These are phyloP conservation scores for Talaromyces wortmannii DNA, from an alignment of 495 filamentous ascomycete species.

Conservation along the genomic window DNA sequence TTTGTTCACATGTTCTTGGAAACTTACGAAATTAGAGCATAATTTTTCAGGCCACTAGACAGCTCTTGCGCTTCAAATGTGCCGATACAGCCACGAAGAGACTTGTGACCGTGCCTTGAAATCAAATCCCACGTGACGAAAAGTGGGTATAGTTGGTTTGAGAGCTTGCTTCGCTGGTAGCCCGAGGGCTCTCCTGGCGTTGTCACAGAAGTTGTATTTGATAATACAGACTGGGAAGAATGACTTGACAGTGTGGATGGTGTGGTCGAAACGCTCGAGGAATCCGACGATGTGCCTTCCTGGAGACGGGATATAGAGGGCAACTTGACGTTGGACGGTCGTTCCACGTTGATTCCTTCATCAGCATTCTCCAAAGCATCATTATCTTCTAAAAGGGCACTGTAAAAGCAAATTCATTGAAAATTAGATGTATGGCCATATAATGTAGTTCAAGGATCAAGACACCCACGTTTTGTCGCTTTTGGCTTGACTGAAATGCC, in stretches of 20 bases:
- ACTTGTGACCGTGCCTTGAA: slow-evolving; percentile 51
- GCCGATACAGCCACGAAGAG: slow-evolving; percentile 90
- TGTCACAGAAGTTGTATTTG: slow-evolving; percentile 36
- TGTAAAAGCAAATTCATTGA: not conserved
- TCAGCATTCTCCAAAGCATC: slow-evolving; percentile 15
- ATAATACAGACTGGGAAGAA: slow-evolving; percentile 32
- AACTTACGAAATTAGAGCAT: slow-evolving; percentile 77
- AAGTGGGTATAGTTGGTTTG: slow-evolving; percentile 45
- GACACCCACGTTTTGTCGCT: slow-evolving; percentile 13
- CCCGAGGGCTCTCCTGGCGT: slow-evolving; percentile 21
- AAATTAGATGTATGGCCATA: not conserved
- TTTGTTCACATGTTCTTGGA: not conserved
- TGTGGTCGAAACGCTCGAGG: slow-evolving; percentile 38
- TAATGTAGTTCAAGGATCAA: not conserved
- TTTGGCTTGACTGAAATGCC: slow-evolving; percentile 40
- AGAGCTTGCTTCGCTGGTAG: slow-evolving; percentile 11
- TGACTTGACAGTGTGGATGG: slow-evolving; percentile 36
- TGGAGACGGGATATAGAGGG: slow-evolving; percentile 28
- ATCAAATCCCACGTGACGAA: slow-evolving; percentile 95
- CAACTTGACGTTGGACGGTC: slow-evolving; percentile 17
- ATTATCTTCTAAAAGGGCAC: slow-evolving; percentile 12
- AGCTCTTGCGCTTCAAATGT: slow-evolving; percentile 83
- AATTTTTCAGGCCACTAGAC: slow-evolving; percentile 62
- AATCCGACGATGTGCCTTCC: slow-evolving; percentile 25
- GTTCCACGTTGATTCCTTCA: slow-evolving; percentile 4